Evolutionary conservation across 106 monocot genomes (phyloP).

Genomic region (Narthecium ossifragum): DNA sequence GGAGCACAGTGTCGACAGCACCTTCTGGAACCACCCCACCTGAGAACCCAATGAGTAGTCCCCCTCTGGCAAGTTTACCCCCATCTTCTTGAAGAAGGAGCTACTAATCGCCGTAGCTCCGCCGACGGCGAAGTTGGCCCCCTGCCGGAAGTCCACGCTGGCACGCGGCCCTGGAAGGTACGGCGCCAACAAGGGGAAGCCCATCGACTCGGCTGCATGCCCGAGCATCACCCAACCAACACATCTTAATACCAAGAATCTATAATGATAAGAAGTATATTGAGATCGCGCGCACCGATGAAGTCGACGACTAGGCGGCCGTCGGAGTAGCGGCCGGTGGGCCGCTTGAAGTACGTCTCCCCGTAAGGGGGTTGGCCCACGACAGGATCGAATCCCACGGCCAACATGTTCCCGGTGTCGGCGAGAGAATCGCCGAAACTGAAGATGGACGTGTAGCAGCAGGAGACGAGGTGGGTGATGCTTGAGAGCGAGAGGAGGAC

Average conservation of each 20-base stretch:
- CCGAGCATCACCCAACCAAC: too few species aligned
- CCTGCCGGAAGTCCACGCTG: background rate
- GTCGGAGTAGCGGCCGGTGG: background rate
- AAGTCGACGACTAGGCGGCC: conserved; percentile 5
- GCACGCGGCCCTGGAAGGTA: background rate
- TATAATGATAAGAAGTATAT: too few species aligned
- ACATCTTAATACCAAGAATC: too few species aligned
- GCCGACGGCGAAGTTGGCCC: conserved; percentile 21
- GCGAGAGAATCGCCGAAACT: too few species aligned
- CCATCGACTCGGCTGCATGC: background rate
- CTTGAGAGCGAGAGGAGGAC: too few species aligned
- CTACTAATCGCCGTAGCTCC: conserved; percentile 13
- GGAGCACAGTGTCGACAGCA: conserved; percentile 9
- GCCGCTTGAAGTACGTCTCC: background rate
- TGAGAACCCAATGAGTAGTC: conserved; percentile 10
- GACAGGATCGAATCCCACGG: too few species aligned
- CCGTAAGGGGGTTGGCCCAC: background rate
- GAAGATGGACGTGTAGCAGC: too few species aligned
- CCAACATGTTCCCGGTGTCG: too few species aligned
- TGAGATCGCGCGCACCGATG: too few species aligned
- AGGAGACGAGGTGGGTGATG: too few species aligned
- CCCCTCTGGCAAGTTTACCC: background rate
- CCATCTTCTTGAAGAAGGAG: conserved; percentile 2
- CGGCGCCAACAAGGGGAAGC: conserved; percentile 12
- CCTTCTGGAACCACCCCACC: conserved; percentile 15